A percentile compares a stretch with the other conserved stretches of the same genome.
phyloP scores from a whole-genome alignment of 306 rosid species.

The Corylus avellana region DNA sequence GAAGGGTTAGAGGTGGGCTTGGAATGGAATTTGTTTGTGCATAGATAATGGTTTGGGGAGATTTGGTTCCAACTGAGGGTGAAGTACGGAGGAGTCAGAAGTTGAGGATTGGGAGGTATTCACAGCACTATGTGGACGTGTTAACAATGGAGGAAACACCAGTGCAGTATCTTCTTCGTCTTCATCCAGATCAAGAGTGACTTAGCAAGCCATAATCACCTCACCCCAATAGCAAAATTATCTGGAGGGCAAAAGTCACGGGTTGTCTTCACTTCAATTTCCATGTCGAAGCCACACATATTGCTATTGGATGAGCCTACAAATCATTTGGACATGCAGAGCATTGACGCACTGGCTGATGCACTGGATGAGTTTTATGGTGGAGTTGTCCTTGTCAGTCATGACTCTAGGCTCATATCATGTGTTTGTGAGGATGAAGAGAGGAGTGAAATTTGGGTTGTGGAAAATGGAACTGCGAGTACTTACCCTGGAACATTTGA shows the following conservation, averaged over 20 bases:
- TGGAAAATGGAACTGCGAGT: constrained; percentile 62
- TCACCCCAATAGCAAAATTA: constrained; percentile 66
- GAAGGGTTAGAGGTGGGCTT: too few species aligned
- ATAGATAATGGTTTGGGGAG: too few species aligned
- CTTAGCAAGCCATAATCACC: constrained; percentile 77
- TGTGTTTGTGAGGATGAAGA: constrained; percentile 75
- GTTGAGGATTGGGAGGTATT: constrained; percentile 67
- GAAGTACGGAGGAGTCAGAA: constrained; percentile 72
- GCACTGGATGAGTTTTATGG: constrained; percentile 66
- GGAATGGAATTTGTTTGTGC: too few species aligned
- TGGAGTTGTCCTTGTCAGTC: constrained; percentile 71
- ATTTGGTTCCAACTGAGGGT: constrained; percentile 51
- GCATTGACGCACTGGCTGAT: constrained; percentile 45
- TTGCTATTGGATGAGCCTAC: constrained; percentile 77
- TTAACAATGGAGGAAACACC: constrained; percentile 70
- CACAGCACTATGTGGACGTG: constrained; percentile 69
- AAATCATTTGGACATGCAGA: constrained; percentile 81
- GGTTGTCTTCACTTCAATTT: constrained; percentile 81
- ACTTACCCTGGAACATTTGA: constrained; percentile 48
- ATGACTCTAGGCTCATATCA: constrained; percentile 69
- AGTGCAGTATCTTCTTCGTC: constrained; percentile 66
- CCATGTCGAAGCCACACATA: constrained; percentile 84
- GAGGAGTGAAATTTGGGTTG: constrained; percentile 80
- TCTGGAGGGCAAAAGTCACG: constrained; percentile 70
- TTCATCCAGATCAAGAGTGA: constrained; percentile 73